Conservation (phyloP, 805 yeast genomes). For the Nematodospora valgi region DNA sequence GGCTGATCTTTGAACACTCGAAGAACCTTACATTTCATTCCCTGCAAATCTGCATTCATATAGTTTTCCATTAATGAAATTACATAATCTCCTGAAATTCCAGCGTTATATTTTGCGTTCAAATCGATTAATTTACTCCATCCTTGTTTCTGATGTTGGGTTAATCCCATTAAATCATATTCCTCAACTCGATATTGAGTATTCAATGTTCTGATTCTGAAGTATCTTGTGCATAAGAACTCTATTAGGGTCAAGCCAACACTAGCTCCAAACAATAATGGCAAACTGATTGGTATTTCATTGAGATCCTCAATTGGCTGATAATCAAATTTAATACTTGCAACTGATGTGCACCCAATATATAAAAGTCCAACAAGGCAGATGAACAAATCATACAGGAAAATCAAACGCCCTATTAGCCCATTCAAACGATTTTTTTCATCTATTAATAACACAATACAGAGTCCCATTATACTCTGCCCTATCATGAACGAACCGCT, state of each 20-base stretch:
- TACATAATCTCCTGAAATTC: slow-evolving; percentile 16
- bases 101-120: slow-evolving; percentile 16
- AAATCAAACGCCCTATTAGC: slow-evolving; percentile 11
- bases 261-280: slow-evolving; percentile 11
- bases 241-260: slow-evolving; percentile 6
- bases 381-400: slow-evolving; percentile 6
- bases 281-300: slow-evolving; percentile 9
- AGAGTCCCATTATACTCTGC: slow-evolving; percentile 11
- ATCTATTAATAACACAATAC: slow-evolving; percentile 7
- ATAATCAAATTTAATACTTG: slow-evolving; percentile 7
- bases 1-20: slow-evolving; percentile 13
- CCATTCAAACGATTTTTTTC: slow-evolving; percentile 12
- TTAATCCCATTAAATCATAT: slow-evolving; percentile 11
- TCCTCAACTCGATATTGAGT: slow-evolving; percentile 13
- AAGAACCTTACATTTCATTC: slow-evolving; percentile 14
- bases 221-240: slow-evolving; percentile 10
- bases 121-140: slow-evolving; percentile 17
- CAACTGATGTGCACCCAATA: slow-evolving; percentile 8
- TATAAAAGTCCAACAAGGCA: slow-evolving; percentile 2
- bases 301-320: slow-evolving; percentile 1
- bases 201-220: slow-evolving; percentile 9
- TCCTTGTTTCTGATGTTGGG: slow-evolving; percentile 14
- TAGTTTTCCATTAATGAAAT: slow-evolving; percentile 18
- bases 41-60: slow-evolving; percentile 9
- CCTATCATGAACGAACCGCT: slow-evolving; percentile 10